A percentile compares a stretch with the other conserved stretches of the same genome.
These are phyloP conservation scores for Gyrodon lividus DNA, from an alignment of 768 basidiomycete species.

Conservation along the genomic window DNA sequence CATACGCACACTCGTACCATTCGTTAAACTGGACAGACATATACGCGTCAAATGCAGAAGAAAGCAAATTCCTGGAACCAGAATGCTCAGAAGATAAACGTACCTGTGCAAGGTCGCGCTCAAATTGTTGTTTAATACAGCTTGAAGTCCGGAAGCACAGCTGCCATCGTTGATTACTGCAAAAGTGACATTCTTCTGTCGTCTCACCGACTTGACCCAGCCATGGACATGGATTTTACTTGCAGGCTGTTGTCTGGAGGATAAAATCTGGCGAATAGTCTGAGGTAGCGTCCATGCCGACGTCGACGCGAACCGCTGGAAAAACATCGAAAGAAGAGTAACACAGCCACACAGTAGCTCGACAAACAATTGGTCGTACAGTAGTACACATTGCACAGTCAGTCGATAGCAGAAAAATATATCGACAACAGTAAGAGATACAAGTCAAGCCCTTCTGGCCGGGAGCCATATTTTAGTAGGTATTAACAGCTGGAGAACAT, in stretches of 20 bases:
- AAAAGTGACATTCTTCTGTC: constrained; percentile 88
- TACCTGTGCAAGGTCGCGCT: constrained; percentile 20
- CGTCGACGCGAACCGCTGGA: constrained; percentile 30
- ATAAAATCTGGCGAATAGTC: constrained; percentile 39
- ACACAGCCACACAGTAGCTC: constrained; percentile 27
- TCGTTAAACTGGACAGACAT: constrained; percentile 40
- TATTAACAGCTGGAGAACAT: constrained; percentile 19
- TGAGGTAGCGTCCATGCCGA: constrained; percentile 26
- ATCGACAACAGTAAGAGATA: constrained; percentile 15
- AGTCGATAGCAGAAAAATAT: constrained; percentile 3
- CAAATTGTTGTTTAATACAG: constrained; percentile 53
- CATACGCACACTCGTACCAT: constrained; percentile 56
- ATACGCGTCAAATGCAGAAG: constrained; percentile 4
- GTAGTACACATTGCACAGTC: no score
- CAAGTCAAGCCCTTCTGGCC: constrained; percentile 19
- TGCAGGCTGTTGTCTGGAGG: constrained; percentile 11
- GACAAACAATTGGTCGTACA: not conserved
- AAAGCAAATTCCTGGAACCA: not conserved
- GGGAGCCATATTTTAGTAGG: constrained; percentile 23
- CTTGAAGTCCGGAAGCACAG: constrained; percentile 66
- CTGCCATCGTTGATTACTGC: constrained; percentile 83
- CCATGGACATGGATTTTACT: constrained; percentile 55
- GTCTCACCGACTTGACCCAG: constrained; percentile 83
- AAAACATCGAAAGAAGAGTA: constrained; percentile 18
- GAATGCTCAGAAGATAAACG: not conserved